These are phyloP conservation scores for Flaveria robusta DNA, from an alignment of 129 eudicot species.

Conservation along the genomic window DNA sequence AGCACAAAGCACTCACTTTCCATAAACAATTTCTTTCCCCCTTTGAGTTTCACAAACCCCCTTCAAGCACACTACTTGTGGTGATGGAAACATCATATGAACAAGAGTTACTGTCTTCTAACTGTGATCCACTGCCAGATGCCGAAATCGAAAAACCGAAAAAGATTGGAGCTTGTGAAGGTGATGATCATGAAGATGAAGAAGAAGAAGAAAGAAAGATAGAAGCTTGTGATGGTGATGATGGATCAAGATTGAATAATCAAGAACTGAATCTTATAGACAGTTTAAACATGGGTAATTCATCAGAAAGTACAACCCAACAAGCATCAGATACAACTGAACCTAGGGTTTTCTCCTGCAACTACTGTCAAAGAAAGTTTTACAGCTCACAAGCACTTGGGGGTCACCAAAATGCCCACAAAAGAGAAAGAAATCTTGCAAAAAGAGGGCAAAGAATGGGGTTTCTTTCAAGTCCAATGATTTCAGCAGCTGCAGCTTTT, in stretches of 20 bases:
- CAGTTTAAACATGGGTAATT: constrained; percentile 39
- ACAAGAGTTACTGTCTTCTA: too few relatives aligned
- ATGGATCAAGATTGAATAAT: constrained; percentile 29
- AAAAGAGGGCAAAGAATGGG: constrained; percentile 53
- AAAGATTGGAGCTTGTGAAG: constrained; percentile 22
- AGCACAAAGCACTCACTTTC: constrained; percentile 46
- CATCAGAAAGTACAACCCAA: constrained; percentile 44
- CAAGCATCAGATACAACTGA: constrained; percentile 43
- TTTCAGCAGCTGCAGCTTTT: constrained; percentile 47
- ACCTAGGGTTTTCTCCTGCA: constrained; percentile 61
- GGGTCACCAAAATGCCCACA: constrained; percentile 71
- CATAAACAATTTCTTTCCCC: constrained; percentile 32
- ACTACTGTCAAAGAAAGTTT: constrained; percentile 59
- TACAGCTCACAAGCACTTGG: constrained; percentile 69
- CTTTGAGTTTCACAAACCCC: constrained; percentile 35
- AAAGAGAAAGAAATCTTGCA: constrained; percentile 56
- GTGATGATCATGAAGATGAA: background rate
- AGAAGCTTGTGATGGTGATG: constrained; percentile 2
- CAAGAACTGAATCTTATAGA: constrained; percentile 59
- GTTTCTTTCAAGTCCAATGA: constrained; percentile 29
- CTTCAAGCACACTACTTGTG: background rate
- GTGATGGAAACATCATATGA: constrained; percentile 31
- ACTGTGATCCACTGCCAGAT: constrained; percentile 18
- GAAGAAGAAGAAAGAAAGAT: constrained; percentile 21
- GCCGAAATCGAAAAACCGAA: background rate